These are phyloP conservation scores for Fusarium palustre DNA, from an alignment of 2,329 filamentous ascomycete genomes.

Conservation along the genomic window DNA sequence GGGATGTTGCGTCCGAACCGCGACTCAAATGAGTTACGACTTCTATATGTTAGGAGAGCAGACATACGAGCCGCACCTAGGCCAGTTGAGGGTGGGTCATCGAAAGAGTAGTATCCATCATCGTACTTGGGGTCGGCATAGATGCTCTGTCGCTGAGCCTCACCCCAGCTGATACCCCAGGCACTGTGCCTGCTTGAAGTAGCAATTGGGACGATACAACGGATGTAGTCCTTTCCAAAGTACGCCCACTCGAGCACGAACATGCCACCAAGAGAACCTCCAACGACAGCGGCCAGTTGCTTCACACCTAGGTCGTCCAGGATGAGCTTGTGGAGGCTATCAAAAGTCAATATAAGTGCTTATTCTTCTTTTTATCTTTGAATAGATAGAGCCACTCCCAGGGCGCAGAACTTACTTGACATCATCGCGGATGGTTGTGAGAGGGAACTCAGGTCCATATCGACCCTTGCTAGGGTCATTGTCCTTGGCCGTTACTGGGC, in stretches of 20 bases:
- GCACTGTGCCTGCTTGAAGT: conserved; percentile 87
- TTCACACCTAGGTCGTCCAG: conserved; percentile 84
- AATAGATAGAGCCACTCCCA: too few relatives aligned
- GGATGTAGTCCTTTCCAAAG: conserved; percentile 86
- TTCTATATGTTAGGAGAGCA: conserved; percentile 93
- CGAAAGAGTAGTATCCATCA: conserved; percentile 91
- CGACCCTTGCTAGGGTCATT: conserved; percentile 77
- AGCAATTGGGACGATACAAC: conserved; percentile 83
- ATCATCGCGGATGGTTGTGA: conserved; percentile 95
- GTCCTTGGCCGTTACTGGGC: conserved; percentile 88
- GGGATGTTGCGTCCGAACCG: conserved; percentile 94
- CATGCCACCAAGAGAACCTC: conserved; percentile 90
- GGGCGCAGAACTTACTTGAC: conserved; percentile 75
- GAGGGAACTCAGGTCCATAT: conserved; percentile 95
- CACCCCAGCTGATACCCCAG: conserved; percentile 92
- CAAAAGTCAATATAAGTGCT: conserved; percentile 30
- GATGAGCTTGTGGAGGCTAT: conserved; percentile 80
- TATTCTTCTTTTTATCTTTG: neutral
- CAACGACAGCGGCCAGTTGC: conserved; percentile 82
- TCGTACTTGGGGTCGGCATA: conserved; percentile 99
- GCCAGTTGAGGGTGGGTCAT: conserved; percentile 86
- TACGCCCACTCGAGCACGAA: conserved; percentile 93
- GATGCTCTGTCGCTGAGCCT: conserved; percentile 90
- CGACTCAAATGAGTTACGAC: conserved; percentile 95
- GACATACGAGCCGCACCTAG: conserved; percentile 97